Evolutionary conservation across 2,329 filamentous ascomycete species (phyloP).

Genomic region (Aspergillus uvarum): DNA sequence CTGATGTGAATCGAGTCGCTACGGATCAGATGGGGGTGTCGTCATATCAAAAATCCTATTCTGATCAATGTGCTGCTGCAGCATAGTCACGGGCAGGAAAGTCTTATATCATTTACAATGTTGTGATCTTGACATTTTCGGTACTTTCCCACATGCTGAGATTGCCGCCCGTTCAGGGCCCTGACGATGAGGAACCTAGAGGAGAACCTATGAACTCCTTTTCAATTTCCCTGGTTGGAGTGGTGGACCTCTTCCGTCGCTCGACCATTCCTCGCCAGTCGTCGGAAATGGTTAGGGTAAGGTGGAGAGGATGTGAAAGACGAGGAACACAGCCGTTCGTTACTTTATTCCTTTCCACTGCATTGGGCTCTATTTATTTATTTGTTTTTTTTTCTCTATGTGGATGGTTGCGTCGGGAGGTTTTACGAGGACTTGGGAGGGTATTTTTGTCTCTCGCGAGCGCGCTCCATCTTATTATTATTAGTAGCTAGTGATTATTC

Average conservation of each 20-base stretch:
- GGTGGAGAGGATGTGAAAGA: background rate
- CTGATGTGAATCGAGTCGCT: background rate
- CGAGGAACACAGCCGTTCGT: background rate
- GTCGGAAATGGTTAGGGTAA: background rate
- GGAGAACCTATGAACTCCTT: constrained; percentile 8
- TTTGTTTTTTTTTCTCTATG: background rate
- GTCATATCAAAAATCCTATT: background rate
- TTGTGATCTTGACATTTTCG: constrained; percentile 11
- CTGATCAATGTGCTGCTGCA: background rate
- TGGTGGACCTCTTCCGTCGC: constrained; percentile 18
- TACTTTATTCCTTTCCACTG: background rate
- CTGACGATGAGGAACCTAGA: background rate
- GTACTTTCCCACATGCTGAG: constrained; percentile 3
- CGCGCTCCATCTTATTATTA: background rate
- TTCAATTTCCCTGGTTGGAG: constrained; percentile 14
- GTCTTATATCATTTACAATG: background rate
- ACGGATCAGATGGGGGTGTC: background rate
- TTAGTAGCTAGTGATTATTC: constrained; percentile 2
- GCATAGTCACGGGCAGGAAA: background rate
- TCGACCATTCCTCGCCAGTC: constrained; percentile 15
- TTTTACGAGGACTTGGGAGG: background rate
- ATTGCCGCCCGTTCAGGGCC: constrained; percentile 9
- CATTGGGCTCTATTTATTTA: background rate
- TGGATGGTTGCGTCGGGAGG: background rate
- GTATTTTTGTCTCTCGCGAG: background rate